A percentile compares a stretch with the other conserved stretches of the same genome.
These are phyloP conservation scores for Rhynchospora pubera DNA, from an alignment of 176 grass and related monocot species.

Conservation along the genomic window DNA sequence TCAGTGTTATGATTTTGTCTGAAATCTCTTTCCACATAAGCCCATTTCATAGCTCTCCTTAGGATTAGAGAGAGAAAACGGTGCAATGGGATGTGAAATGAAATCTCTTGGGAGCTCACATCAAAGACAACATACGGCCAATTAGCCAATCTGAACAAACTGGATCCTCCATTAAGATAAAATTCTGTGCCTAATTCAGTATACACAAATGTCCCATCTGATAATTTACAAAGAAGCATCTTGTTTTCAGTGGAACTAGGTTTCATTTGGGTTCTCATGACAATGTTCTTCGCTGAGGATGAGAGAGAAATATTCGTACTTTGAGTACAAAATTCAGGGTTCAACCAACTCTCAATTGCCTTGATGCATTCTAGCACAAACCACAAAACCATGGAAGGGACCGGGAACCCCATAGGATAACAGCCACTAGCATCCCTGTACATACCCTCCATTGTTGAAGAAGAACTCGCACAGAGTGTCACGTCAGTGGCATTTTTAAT, in stretches of 20 bases:
- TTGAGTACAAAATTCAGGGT: slow-evolving; percentile 30
- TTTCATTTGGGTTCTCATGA: too few species aligned
- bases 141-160: slow-evolving; percentile 45
- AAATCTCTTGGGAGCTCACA: slow-evolving; percentile 90
- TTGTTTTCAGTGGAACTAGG: slow-evolving; percentile 15
- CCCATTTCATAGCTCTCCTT: slow-evolving; percentile 51
- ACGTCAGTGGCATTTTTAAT: slow-evolving; percentile 60
- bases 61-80: slow-evolving; percentile 83
- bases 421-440: slow-evolving; percentile 26
- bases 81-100: slow-evolving; percentile 95
- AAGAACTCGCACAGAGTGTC: slow-evolving; percentile 42
- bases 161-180: slow-evolving; percentile 37
- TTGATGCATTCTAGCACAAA: slow-evolving; percentile 78
- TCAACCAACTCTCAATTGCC: slow-evolving; percentile 75
- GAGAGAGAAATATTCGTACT: slow-evolving; percentile 15
- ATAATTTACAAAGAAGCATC: slow-evolving; percentile 38
- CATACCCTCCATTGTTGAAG: slow-evolving; percentile 48
- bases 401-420: neutral
- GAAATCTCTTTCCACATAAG: slow-evolving; percentile 51
- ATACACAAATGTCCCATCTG: slow-evolving; percentile 54
- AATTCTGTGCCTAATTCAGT: slow-evolving; percentile 47
- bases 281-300: too few species aligned
- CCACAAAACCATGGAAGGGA: slow-evolving; percentile 44
- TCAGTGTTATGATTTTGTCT: slow-evolving; percentile 23
- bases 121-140: slow-evolving; percentile 87